phyloP scores from a whole-genome alignment of 352 stramenopile species.

The Globisporangium paddicum region DNA sequence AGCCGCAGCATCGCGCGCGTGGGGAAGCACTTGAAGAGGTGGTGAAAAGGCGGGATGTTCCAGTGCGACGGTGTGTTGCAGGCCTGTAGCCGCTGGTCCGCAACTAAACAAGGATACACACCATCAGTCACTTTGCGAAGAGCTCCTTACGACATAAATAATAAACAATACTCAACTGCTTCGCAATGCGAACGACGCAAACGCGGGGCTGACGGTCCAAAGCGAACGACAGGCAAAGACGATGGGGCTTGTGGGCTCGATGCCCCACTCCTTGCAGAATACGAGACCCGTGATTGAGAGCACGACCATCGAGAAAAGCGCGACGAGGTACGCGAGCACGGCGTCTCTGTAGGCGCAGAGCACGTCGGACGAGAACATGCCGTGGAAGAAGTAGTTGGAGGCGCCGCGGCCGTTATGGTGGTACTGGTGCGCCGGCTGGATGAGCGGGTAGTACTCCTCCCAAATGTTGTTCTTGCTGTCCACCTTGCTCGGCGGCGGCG shows the following conservation, averaged over 20 bases:
- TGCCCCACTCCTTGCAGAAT: slow-evolving; percentile 81
- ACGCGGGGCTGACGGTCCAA: slow-evolving; percentile 68
- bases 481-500: slow-evolving; percentile 6
- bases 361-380: slow-evolving; percentile 86
- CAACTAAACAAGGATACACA: slow-evolving; percentile 33
- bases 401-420: slow-evolving; percentile 66
- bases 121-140: neutral
- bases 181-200: slow-evolving; percentile 69
- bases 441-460: slow-evolving; percentile 87
- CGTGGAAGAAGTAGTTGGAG: slow-evolving; percentile 86
- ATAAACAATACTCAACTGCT: slow-evolving; percentile 34
- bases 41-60: slow-evolving; percentile 77
- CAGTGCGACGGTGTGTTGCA: slow-evolving; percentile 80
- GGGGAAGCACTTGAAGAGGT: slow-evolving; percentile 81
- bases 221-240: slow-evolving; percentile 56
- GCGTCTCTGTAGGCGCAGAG: slow-evolving; percentile 80
- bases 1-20: slow-evolving; percentile 73
- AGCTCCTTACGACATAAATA: too few relatives aligned
- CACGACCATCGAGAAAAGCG: slow-evolving; percentile 75
- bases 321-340: slow-evolving; percentile 75
- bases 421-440: slow-evolving; percentile 79
- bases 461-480: slow-evolving; percentile 60
- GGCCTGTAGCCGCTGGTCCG: slow-evolving; percentile 57
- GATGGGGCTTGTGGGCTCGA: slow-evolving; percentile 39
- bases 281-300: slow-evolving; percentile 76